These are phyloP conservation scores for Bruguiera sexangula DNA, from an alignment of 345 rosid genomes.

Conservation along the genomic window DNA sequence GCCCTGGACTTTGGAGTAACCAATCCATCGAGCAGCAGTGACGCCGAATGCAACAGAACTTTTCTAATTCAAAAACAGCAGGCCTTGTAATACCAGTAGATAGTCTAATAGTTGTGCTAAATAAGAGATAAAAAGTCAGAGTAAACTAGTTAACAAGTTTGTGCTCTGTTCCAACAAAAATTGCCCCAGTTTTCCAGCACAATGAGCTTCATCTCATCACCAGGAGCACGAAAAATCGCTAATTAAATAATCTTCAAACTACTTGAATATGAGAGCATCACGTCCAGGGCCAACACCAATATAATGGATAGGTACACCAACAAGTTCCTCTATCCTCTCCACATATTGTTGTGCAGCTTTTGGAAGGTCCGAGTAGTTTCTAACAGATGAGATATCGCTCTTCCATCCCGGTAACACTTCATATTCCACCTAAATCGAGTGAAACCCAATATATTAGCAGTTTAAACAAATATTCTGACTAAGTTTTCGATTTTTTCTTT, in stretches of 20 bases:
- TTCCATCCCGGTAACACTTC: conserved; percentile 93
- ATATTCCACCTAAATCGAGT: conserved; percentile 65
- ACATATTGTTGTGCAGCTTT: conserved; percentile 70
- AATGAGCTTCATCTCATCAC: background rate
- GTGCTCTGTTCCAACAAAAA: background rate
- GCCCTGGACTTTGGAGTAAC: too few species aligned
- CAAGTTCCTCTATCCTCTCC: conserved; percentile 88
- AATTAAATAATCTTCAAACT: conserved; percentile 14
- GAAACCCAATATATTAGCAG: conserved; percentile 6
- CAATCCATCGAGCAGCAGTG: background rate
- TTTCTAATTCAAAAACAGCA: background rate
- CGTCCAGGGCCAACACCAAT: conserved; percentile 94
- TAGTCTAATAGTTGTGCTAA: background rate
- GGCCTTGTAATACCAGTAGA: background rate
- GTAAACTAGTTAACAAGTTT: background rate
- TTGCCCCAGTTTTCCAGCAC: background rate
- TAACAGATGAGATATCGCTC: conserved; percentile 66
- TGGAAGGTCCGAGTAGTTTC: conserved; percentile 82
- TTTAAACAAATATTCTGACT: too few species aligned
- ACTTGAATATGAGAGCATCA: conserved; percentile 83
- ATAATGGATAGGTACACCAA: conserved; percentile 76
- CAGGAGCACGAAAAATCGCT: background rate
- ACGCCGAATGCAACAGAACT: background rate
- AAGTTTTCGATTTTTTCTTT: too few species aligned
- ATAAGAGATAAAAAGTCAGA: background rate